Evolutionary conservation across 768 basidiomycete genomes (phyloP).

Genomic region (Macrolepiota albuminosa): DNA sequence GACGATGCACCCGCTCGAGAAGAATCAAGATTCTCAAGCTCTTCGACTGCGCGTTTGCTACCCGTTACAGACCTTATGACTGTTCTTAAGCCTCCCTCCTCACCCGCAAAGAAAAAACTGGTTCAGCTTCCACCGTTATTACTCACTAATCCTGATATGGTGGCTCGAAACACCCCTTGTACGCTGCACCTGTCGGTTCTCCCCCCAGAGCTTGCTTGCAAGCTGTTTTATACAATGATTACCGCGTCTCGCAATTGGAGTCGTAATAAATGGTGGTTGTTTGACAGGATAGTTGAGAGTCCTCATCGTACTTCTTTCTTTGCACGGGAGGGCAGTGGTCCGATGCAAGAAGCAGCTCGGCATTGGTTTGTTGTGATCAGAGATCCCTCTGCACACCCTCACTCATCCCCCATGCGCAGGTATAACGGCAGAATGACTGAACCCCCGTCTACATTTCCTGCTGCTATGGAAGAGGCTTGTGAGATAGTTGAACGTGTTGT

Average conservation of each 20-base stretch:
- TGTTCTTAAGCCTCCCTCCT: slow-evolving; percentile 46
- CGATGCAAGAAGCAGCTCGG: slow-evolving; percentile 70
- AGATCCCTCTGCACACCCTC: neutral
- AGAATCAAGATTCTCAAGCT: slow-evolving; percentile 1
- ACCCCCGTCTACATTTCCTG: slow-evolving; percentile 52
- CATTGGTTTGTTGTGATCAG: slow-evolving; percentile 49
- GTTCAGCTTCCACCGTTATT: slow-evolving; percentile 54
- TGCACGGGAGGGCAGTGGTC: slow-evolving; percentile 46
- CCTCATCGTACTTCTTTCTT: slow-evolving; percentile 82
- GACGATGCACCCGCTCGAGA: neutral
- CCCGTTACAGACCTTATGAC: slow-evolving; percentile 45
- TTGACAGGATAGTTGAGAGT: slow-evolving; percentile 77
- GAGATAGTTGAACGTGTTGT: slow-evolving; percentile 63
- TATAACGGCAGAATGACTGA: slow-evolving; percentile 71
- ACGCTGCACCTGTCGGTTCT: slow-evolving; percentile 68
- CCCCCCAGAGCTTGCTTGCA: slow-evolving; percentile 71
- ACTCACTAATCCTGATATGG: slow-evolving; percentile 56
- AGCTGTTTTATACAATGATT: slow-evolving; percentile 70
- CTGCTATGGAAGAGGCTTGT: slow-evolving; percentile 78
- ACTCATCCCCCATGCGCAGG: slow-evolving; percentile 35
- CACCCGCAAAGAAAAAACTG: slow-evolving; percentile 28
- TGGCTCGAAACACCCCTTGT: slow-evolving; percentile 68
- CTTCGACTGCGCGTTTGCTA: slow-evolving; percentile 19
- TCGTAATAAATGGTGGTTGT: slow-evolving; percentile 81
- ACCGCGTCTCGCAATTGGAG: slow-evolving; percentile 58